Evolutionary conservation across 1,284 basidiomycete genomes (phyloP).

Genomic region (Rhizoctonia solani): DNA sequence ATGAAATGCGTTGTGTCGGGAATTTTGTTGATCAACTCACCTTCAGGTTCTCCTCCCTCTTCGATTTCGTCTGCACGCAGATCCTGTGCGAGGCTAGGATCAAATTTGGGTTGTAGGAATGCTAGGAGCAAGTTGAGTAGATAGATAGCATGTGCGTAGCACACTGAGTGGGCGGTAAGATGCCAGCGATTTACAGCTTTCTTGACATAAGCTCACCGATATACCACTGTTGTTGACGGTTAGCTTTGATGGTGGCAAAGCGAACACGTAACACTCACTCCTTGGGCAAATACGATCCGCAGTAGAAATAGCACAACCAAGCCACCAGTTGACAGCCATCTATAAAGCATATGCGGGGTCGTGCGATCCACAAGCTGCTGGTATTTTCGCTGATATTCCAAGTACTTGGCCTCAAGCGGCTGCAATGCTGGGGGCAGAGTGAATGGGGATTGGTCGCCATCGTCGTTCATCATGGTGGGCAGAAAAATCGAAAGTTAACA

Average conservation of each 20-base stretch:
- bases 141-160: conserved; percentile 89
- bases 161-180: conserved; percentile 52
- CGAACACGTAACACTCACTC: conserved; percentile 61
- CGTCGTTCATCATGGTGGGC: conserved; percentile 34
- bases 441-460: conserved; percentile 25
- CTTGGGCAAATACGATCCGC: conserved; percentile 87
- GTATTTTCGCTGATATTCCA: conserved; percentile 58
- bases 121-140: conserved; percentile 87
- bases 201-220: conserved; percentile 61
- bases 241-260: conserved; percentile 33
- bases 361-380: conserved; percentile 87
- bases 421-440: conserved; percentile 35
- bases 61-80: conserved; percentile 93
- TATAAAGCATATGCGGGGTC: conserved; percentile 85
- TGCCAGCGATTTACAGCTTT: background rate
- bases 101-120: conserved; percentile 92
- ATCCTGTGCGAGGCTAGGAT: conserved; percentile 93
- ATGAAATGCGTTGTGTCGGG: conserved; percentile 41
- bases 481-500: background rate
- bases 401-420: conserved; percentile 35
- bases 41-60: conserved; percentile 72
- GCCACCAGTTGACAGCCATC: conserved; percentile 84
- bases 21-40: conserved; percentile 54
- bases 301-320: conserved; percentile 81
- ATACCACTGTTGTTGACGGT: conserved; percentile 71